phyloP scores from a whole-genome alignment of 176 grass and related monocot species.

The Pontederia crassipes region DNA sequence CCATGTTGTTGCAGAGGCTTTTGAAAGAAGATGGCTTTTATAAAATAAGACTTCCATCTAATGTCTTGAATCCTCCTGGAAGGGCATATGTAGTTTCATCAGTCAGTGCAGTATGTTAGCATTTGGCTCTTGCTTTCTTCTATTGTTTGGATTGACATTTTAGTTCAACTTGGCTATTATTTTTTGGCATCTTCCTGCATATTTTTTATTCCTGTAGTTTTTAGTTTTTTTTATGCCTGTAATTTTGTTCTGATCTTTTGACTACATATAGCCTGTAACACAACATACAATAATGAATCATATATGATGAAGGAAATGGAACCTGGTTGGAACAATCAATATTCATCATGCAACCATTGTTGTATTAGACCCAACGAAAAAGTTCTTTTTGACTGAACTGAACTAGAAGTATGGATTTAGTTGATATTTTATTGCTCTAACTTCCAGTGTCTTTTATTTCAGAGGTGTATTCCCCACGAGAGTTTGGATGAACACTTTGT shows the following conservation, averaged over 20 bases:
- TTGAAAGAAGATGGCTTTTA: conserved; percentile 80
- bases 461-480: conserved; percentile 89
- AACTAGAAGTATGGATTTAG: neutral
- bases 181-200: no score
- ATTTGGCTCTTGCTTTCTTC: conserved; percentile 1
- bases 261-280: no score
- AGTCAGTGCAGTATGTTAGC: conserved; percentile 75
- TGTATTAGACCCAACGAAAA: no score
- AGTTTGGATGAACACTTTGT: conserved; percentile 89
- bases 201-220: no score
- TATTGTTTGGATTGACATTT: no score
- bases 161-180: no score
- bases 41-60: conserved; percentile 70
- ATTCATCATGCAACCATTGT: no score
- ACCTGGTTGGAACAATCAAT: neutral
- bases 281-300: no score
- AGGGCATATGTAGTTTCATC: conserved; percentile 68
- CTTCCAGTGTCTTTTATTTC: conserved; percentile 30
- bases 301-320: no score
- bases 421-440: conserved; percentile 19
- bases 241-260: no score
- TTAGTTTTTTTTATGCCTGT: no score
- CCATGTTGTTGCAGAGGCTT: conserved; percentile 47
- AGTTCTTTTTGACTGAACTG: no score
- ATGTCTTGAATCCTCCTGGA: conserved; percentile 63